Base-by-base conservation (phyloP, 2,329 filamentous ascomycete genomes). In the Sclerotinia trifoliorum region DNA sequence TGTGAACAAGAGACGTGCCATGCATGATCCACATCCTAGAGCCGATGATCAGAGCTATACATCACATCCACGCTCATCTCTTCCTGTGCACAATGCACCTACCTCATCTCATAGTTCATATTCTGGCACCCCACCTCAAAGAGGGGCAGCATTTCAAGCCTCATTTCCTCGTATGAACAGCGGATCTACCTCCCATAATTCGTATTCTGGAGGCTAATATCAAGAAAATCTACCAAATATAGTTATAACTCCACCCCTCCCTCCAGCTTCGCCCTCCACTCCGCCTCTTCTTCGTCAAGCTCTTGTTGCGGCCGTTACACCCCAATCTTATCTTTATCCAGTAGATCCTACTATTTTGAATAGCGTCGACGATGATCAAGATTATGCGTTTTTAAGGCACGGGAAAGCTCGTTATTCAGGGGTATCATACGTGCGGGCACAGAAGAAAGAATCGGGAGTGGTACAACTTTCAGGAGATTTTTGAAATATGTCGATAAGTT, bases 131-230 rank as follows among this genome's bases (percentile, higher is more conserved):
- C 13, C 0, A 21, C 0, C 52, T 35, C 29, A 11, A 11, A 10
- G 29, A 5, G 1, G 0, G 5, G 5, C 29, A 21, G 8, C 19
- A 13, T 0, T 13, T 13, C 21, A 10, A 2, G 5, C 19, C 17
- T 35, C 52, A 21, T 1, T 5, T 10, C 21, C 39, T 13, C 39
- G 5, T 17, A 29, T n/a, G 26, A 5, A 3, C 4, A 55, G 32
- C 5, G 2, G 4, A 21, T 5, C 4, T 55, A n/a, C 5, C 8
- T 5, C 19, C 8, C 8, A 2, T n/a, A 55, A 5, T 35, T 13
- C 52, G 21, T 5, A 55, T 5, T 21, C 4, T 35, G 17, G 5
- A 32, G 4, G 21, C 26, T 13, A 11, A n/a, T 0, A 21, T 55
- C 19, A 35, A 3, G 8, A 13, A 19, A 35, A 21, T 21, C 1